Percentiles rank a stretch among this genome's conserved stretches.
These are phyloP conservation scores for Leptodontidium sp. DNA, from an alignment of 2,329 filamentous ascomycete genomes.

Conservation along the genomic window DNA sequence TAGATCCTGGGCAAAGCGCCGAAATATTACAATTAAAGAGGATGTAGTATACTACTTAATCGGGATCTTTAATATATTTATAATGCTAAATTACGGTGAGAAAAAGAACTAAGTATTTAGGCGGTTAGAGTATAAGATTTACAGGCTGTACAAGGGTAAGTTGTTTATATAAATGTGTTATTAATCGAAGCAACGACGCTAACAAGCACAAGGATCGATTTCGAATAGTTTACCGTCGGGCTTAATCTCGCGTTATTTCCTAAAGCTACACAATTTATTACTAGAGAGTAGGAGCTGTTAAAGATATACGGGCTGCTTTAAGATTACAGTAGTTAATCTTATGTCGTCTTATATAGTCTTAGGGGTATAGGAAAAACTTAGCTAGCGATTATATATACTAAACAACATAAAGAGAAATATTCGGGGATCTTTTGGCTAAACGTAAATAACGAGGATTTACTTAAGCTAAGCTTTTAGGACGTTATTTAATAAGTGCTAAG, in stretches of 20 bases:
- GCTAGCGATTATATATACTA: slow-evolving; percentile 49
- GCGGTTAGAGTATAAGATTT: slow-evolving; percentile 49
- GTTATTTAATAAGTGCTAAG: slow-evolving; percentile 45
- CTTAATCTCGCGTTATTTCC: slow-evolving; percentile 27
- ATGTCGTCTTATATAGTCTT: slow-evolving; percentile 50
- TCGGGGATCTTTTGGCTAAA: slow-evolving; percentile 55
- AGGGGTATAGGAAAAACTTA: slow-evolving; percentile 57
- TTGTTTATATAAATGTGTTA: slow-evolving; percentile 17
- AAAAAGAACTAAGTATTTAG: slow-evolving; percentile 45
- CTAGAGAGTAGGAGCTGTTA: slow-evolving; percentile 37
- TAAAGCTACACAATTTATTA: slow-evolving; percentile 34
- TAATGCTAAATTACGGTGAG: slow-evolving; percentile 55
- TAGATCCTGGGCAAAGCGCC: slow-evolving; percentile 51
- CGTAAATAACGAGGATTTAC: slow-evolving; percentile 47
- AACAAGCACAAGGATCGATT: slow-evolving; percentile 22
- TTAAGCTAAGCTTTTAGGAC: slow-evolving; percentile 49
- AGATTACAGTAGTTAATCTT: slow-evolving; percentile 15
- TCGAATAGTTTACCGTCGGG: background rate
- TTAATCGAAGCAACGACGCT: slow-evolving; percentile 26
- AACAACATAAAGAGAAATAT: slow-evolving; percentile 48
- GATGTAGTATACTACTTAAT: slow-evolving; percentile 56
- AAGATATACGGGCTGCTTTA: slow-evolving; percentile 36
- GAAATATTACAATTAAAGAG: slow-evolving; percentile 49
- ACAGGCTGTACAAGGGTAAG: slow-evolving; percentile 26
- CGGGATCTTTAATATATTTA: slow-evolving; percentile 54